phyloP scores from a whole-genome alignment of 1,139 yeast species.

The Saccharomyces hybrid region DNA sequence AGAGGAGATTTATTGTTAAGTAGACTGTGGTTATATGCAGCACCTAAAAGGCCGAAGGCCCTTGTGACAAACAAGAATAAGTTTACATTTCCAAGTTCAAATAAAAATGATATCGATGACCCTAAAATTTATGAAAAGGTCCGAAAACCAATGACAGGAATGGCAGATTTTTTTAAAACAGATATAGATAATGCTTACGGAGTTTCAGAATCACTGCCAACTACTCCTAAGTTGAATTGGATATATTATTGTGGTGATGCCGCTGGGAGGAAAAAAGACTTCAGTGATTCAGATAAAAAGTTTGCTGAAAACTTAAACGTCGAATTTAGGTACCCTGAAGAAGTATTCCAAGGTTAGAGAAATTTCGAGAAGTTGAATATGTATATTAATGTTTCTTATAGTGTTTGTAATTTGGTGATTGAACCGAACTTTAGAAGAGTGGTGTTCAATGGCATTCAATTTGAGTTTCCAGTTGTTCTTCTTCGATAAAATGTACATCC shows the following conservation, averaged over 20 bases:
- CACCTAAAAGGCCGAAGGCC: conserved; percentile 44
- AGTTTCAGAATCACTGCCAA: conserved; percentile 1
- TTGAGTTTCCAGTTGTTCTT: neutral
- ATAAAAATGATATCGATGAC: conserved; percentile 14
- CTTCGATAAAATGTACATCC: conserved; percentile 6
- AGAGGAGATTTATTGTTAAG: conserved; percentile 19
- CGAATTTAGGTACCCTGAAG: conserved; percentile 63
- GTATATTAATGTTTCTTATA: neutral
- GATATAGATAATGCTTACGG: conserved; percentile 24
- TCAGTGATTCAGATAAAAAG: conserved; percentile 64
- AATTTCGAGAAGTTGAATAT: neutral
- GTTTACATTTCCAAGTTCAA: conserved; percentile 7
- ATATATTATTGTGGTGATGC: conserved; percentile 92
- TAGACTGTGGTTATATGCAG: conserved; percentile 53
- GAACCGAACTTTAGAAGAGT: neutral
- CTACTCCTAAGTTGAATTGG: conserved; percentile 34
- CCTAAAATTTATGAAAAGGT: conserved; percentile 30
- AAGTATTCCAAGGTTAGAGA: conserved; percentile 28
- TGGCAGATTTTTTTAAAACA: conserved; percentile 49
- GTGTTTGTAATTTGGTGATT: neutral
- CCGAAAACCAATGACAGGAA: conserved; percentile 73
- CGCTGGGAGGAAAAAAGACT: conserved; percentile 73
- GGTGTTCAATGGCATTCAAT: neutral
- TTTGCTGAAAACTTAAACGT: conserved; percentile 59
- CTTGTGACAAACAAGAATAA: conserved; percentile 6